Evolutionary conservation across 2,329 filamentous ascomycete species (phyloP).

Genomic region (Xylariaceae sp.): DNA sequence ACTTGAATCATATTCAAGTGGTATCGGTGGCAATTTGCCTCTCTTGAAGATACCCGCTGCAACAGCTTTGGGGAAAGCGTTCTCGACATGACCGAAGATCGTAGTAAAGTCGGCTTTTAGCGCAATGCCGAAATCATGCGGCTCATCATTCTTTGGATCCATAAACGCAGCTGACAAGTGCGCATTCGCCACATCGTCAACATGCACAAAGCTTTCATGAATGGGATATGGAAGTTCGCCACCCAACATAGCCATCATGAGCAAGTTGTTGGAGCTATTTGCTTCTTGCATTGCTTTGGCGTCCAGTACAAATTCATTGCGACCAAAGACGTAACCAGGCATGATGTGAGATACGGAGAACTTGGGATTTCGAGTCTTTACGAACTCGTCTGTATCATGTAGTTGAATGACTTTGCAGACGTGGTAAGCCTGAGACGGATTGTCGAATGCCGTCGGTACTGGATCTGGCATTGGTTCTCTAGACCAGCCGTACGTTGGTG

Average conservation of each 20-base stretch:
- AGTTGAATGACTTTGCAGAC: conserved; percentile 21
- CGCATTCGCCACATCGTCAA: conserved; percentile 23
- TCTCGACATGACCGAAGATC: conserved; percentile 20
- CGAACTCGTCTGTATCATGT: conserved; percentile 22
- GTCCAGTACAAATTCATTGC: conserved; percentile 25
- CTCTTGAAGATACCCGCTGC: conserved; percentile 22
- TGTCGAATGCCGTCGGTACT: conserved; percentile 12
- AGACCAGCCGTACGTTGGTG: conserved; percentile 14
- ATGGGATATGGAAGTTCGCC: conserved; percentile 18
- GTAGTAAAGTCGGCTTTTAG: conserved; percentile 18
- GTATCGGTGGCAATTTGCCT: conserved; percentile 15
- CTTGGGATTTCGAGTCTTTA: conserved; percentile 16
- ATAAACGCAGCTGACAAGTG: conserved; percentile 21
- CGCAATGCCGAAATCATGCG: conserved; percentile 18
- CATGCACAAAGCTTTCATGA: conserved; percentile 15
- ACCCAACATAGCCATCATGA: conserved; percentile 21
- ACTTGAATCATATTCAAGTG: conserved; percentile 18
- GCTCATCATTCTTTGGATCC: conserved; percentile 5
- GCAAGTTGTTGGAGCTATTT: conserved; percentile 28
- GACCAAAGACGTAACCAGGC: conserved; percentile 27
- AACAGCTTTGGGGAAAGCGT: conserved; percentile 22
- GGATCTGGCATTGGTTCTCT: conserved; percentile 19
- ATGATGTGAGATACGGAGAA: conserved; percentile 26
- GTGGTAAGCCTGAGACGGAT: conserved; percentile 18
- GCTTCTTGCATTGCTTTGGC: conserved; percentile 19